Conservation (phyloP, 2,329 filamentous ascomycete species). For the Pseudodiploospora longispora region DNA sequence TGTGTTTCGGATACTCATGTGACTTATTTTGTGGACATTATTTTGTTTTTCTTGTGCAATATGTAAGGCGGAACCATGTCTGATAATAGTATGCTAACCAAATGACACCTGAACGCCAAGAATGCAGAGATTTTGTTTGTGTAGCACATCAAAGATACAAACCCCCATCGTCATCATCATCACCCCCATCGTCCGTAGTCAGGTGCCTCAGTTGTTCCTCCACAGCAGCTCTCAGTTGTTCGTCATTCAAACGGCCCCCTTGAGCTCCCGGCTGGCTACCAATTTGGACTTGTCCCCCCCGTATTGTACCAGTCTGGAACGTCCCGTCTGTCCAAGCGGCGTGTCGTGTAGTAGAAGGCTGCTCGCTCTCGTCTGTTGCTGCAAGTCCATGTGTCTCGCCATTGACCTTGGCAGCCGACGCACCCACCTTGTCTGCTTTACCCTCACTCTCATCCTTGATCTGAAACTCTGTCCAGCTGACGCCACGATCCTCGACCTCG, state of each 20-base stretch:
- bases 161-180: constrained; percentile 43
- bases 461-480: constrained; percentile 50
- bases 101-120: constrained; percentile 16
- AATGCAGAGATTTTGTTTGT: constrained; percentile 2
- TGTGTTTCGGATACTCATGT: too few species aligned
- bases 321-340: constrained; percentile 55
- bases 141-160: constrained; percentile 47
- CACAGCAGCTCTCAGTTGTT: constrained; percentile 48
- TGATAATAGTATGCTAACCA: background rate
- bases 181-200: constrained; percentile 30
- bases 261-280: constrained; percentile 21
- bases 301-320: constrained; percentile 52
- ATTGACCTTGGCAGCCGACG: constrained; percentile 10
- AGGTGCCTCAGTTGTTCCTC: constrained; percentile 45
- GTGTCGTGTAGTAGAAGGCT: constrained; percentile 14
- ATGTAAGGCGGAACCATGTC: too few species aligned
- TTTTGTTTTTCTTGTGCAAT: too few species aligned
- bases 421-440: constrained; percentile 20
- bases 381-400: constrained; percentile 7
- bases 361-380: constrained; percentile 4
- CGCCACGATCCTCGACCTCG: constrained; percentile 55
- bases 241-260: constrained; percentile 45
- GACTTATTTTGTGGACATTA: too few species aligned
- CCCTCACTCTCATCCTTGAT: constrained; percentile 31
- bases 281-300: constrained; percentile 41